phyloP scores from a whole-genome alignment of 352 stramenopile species.

The Blastocystis sp. region DNA sequence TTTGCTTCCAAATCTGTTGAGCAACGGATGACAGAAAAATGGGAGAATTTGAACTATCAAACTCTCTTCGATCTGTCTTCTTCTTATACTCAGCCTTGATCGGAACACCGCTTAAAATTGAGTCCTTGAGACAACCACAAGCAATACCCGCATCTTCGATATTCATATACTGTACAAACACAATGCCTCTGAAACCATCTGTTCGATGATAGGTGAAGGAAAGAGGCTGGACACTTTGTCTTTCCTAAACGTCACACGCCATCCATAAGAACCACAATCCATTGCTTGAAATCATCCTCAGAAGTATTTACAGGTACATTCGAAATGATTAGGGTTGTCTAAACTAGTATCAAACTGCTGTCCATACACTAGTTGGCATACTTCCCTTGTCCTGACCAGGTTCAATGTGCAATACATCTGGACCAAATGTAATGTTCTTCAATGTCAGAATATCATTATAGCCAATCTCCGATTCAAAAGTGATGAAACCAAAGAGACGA shows the following conservation, averaged over 20 bases:
- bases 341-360: background rate
- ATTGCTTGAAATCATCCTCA: constrained; percentile 9
- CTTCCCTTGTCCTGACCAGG: constrained; percentile 6
- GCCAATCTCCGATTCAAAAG: constrained; percentile 28
- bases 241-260: background rate
- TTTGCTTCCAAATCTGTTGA: constrained; percentile 43
- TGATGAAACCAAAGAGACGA: constrained; percentile 52
- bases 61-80: constrained; percentile 13
- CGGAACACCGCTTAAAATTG: background rate
- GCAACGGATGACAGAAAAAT: background rate
- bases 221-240: constrained; percentile 17
- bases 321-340: constrained; percentile 31
- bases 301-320: background rate
- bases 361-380: constrained; percentile 48
- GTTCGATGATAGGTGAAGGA: constrained; percentile 27
- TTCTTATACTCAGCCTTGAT: constrained; percentile 32
- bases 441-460: constrained; percentile 8
- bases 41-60: background rate
- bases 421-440: background rate
- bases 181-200: background rate
- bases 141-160: constrained; percentile 51
- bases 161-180: constrained; percentile 56
- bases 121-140: constrained; percentile 54
- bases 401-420: constrained; percentile 20
- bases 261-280: background rate